Evolutionary conservation across 768 basidiomycete species (phyloP), one percentile per base, ranked within the genome.

Genomic region (Pulveroboletus frians): DNA sequence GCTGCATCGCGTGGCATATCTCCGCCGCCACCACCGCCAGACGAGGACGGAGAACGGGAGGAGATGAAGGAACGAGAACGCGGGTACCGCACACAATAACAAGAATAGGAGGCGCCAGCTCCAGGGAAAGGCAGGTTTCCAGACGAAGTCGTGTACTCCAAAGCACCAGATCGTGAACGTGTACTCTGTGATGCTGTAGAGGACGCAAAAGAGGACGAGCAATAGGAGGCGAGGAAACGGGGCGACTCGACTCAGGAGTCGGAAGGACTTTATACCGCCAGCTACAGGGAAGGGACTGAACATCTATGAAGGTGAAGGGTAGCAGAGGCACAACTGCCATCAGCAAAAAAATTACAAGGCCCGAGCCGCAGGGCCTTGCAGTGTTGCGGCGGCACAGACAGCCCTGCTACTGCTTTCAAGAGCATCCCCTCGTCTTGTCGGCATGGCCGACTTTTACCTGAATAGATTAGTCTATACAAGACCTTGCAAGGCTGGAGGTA

Each of bases 51-150:
- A 13, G 46, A 60, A 43, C 41, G 42, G 41, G 3, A 32, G 1
- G 39, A 57, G 26, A 1, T 60, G 60, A 6, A 57, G 11, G 3
- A 42, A 46, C 0, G 61, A 43, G 7, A 63, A 36, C 4, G 27
- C 5, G 8, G 61, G 60, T 6, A 57, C 40, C 1, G 49, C 43
- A 13, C 48, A 57, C 30, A 63, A 30, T 1, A 39, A 50, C 21
- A 61, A 9, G 46, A 61, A 36, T 2, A 57, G 1, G 1, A 60
- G 1, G 30, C 50, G 61, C 60, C 60, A 61, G 29, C 50, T 63
- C 4, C 32, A 15, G 1, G 60, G 61, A 39, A 63, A 61, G 0
- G 47, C 54, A 0, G 54, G 52, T 32, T 41, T 48, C 61, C 61
- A 61, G 36, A 63, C 40, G 3, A 6, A 10, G 0, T 15, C 46